Base-by-base conservation (phyloP, 148 eudicot genomes). In the Cornus kousa region DNA sequence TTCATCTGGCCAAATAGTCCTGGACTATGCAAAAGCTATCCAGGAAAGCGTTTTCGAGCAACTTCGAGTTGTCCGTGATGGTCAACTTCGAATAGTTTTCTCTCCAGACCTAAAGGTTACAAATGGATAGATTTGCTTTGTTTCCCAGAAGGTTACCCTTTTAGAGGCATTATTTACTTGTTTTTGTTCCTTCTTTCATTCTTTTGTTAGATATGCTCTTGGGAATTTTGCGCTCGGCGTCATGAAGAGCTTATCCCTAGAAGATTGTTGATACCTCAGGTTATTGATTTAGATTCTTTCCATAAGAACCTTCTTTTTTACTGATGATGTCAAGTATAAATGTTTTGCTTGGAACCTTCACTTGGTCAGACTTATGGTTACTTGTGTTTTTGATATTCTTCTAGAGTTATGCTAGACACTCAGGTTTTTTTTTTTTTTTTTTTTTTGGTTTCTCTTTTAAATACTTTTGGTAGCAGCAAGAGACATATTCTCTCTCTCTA, bases 61-160 rank as follows among this genome's bases (percentile, higher is more conserved):
- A 74, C 92, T 93, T 68, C 98, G 98, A 60, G 98, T 96, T 82
- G 97, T 96, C 72, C 94, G 99, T 72, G 99, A 96, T 86, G 99
- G 99, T 77, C 99, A 92, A 71, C 92, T 96, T 35, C 93, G 99
- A 24, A 88, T 96, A 71, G 94, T 96, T 57, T 89, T 88, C 74
- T 79, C 90, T 39, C 82, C 87, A 40, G 90, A 87, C 28, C 82
- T 86, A 1, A 89, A 88, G 91, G 91, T 90, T 79, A 68, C 57
- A 78, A 19, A 60, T 74, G 48, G 32, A 4, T 74, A 16, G 3
- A 48, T 13, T 68, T 68, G 71, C 33, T 77, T 24, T n/a, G 24
- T 6, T 14, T 68, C 14, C n/a, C 16, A 57, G 20, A 55, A 13
- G 40, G 6, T 17, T 22, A 31, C 33, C 10, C 16, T 69, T 10